Evolutionary conservation across 1,284 basidiomycete genomes (phyloP), one percentile per base, ranked within the genome.

Genomic region (Naganishia cerealis): DNA sequence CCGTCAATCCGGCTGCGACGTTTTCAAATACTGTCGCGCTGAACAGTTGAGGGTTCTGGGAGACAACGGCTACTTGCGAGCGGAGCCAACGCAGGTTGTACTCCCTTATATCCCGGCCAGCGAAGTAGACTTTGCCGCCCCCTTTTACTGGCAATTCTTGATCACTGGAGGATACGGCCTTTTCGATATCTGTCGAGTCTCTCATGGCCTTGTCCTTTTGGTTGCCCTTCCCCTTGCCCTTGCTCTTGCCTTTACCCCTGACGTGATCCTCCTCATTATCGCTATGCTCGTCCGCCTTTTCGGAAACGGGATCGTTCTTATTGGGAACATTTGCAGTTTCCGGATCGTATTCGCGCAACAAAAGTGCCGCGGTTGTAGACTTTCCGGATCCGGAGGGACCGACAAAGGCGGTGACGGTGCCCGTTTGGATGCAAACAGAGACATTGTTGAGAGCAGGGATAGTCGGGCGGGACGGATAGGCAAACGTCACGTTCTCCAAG

Each of bases 1-100:
- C 88, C 72, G 95, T 90, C 24, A 99, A 85, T 72, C 95, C 95
- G 70, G 95, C 90, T n/a, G 88, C 90, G 71, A 97, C 90, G 76
- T 96, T 96, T 33, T 84, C 85, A 66, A 82, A 83, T 73, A 91
- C 88, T 2, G 87, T 87, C 0, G 87, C 92, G 0, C 90, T 88
- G 78, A 96, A 96, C 0, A 82, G 74, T 38, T 78, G 74, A 0
- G 79, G 62, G 33, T 67, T 67, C 39, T 70, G 59, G 8, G 63
- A 67, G 43, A 69, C 56, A 15, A 70, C 77, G n/a, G 82, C 92
- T 71, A 97, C 93, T 78, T 95, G 92, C 7, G 87, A 86, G 53
- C 94, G 87, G 29, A 95, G 82, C 92, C 92, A 96, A 72, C 86
- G 89, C 72, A 95, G 77, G 78, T 97, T 96, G 65, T 95, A 82